phyloP scores from a whole-genome alignment of 2,329 filamentous ascomycete species.

The Colletotrichum gloeosporioides region DNA sequence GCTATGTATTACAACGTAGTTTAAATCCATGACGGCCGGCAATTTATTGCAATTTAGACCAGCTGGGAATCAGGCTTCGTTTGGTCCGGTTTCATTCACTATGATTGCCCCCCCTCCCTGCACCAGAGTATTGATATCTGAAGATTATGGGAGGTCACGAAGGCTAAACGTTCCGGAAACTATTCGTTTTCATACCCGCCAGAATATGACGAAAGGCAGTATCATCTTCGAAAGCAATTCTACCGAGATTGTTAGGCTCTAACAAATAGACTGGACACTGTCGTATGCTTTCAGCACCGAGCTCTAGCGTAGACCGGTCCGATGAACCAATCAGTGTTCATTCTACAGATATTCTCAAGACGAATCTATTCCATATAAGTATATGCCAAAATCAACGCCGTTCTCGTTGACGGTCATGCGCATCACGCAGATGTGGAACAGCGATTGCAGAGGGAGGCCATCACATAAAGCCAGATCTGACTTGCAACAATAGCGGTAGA shows the following conservation, averaged over 20 bases:
- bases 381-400: neutral
- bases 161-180: neutral
- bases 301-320: neutral
- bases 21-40: neutral
- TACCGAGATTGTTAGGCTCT: neutral
- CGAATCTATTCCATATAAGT: neutral
- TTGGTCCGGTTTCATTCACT: neutral
- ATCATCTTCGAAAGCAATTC: too few relatives aligned
- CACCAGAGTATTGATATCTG: neutral
- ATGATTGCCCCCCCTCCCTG: neutral
- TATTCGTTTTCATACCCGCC: neutral
- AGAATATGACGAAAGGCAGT: neutral
- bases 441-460: neutral
- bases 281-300: neutral
- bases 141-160: neutral
- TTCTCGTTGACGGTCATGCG: neutral
- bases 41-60: neutral
- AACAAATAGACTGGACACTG: neutral
- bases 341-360: neutral
- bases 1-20: neutral
- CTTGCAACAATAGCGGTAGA: neutral
- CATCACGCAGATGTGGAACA: neutral
- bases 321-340: neutral
- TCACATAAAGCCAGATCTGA: neutral
- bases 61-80: too few relatives aligned